Evolutionary conservation across 2,329 filamentous ascomycete species (phyloP), one percentile per base, ranked within the genome.

Genomic region (Penicillium sp.): DNA sequence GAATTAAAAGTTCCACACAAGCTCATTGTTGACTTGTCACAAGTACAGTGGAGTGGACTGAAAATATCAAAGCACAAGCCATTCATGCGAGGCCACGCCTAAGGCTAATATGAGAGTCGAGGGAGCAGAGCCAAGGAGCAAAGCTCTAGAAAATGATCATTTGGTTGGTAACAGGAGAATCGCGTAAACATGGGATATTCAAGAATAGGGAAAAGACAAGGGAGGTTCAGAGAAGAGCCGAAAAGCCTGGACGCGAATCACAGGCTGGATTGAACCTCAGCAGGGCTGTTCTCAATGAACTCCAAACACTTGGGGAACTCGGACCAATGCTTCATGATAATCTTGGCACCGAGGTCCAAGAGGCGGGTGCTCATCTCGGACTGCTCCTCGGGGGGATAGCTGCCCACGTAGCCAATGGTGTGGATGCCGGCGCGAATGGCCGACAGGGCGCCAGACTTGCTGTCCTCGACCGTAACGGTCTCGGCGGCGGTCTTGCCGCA

Each of bases 391-490:
- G 74, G 73, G 35, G 75, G 70, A 70, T 91, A 93, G 48, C 85
- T 85, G 34, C 90, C 90, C 28, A 93, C 86, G 69, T 95, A 95
- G 47, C 84, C 90, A 60, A 95, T 83, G 54, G 86, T 83, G 53
- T 82, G 85, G 64, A 95, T 93, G 43, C 82, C 82, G 13, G 90
- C 90, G 51, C 86, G 79, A 62, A 84, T 82, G 49, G 83, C 85
- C 56, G 86, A 88, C 49, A 86, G 80, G 38, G 87, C 86, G 52
- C 90, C 90, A 59, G 84, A 89, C 79, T 87, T 88, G 76, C 84
- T 88, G 75, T 95, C 90, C 76, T 95, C 90, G 50, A 95, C 81
- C 25, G 90, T 86, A 29, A 95, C 77, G 56, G 80, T 83, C 76
- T 94, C 84, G 40, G 75, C 74, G 1, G 88, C 75, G 61, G 78